Evolutionary conservation across 2,329 filamentous ascomycete species (phyloP).

Genomic region (Aureobasidium uvarum): DNA sequence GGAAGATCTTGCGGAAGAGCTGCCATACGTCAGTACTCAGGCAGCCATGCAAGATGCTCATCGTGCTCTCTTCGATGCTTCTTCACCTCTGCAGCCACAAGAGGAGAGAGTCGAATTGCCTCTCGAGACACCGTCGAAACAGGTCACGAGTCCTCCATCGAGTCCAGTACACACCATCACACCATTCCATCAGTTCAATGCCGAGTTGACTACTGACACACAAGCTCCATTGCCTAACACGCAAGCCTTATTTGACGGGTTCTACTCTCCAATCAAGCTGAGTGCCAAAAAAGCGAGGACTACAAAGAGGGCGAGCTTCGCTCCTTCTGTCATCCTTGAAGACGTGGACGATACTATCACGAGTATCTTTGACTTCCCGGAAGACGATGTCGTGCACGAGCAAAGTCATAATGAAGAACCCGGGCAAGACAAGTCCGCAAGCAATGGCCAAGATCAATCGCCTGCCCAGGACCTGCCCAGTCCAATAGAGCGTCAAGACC

Average conservation of each 20-base stretch:
- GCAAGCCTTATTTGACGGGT: slow-evolving; percentile 46
- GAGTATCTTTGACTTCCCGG: not conserved
- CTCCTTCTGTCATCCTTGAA: slow-evolving; percentile 19
- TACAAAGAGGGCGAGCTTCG: slow-evolving; percentile 19
- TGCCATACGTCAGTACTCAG: slow-evolving; percentile 36
- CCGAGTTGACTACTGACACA: slow-evolving; percentile 30
- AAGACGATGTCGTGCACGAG: not conserved
- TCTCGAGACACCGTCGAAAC: slow-evolving; percentile 32
- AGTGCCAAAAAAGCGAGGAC: not conserved
- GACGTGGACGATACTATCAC: not conserved
- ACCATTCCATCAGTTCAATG: slow-evolving; percentile 29
- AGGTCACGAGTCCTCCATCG: slow-evolving; percentile 40
- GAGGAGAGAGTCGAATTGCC: slow-evolving; percentile 29
- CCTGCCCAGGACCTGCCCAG: not conserved
- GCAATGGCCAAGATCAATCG: not conserved
- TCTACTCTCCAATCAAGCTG: slow-evolving; percentile 27
- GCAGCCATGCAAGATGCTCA: slow-evolving; percentile 29
- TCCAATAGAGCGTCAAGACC: not conserved
- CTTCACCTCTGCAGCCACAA: slow-evolving; percentile 21
- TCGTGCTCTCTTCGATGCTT: slow-evolving; percentile 26
- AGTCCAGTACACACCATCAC: slow-evolving; percentile 35
- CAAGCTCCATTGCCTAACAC: slow-evolving; percentile 41
- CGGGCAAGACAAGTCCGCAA: not conserved
- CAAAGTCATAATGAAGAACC: not conserved
- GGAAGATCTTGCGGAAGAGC: slow-evolving; percentile 25